Evolutionary conservation across 2,329 filamentous ascomycete genomes (phyloP), one percentile per base, ranked within the genome.

Genomic region (Alternaria triticimaculans): DNA sequence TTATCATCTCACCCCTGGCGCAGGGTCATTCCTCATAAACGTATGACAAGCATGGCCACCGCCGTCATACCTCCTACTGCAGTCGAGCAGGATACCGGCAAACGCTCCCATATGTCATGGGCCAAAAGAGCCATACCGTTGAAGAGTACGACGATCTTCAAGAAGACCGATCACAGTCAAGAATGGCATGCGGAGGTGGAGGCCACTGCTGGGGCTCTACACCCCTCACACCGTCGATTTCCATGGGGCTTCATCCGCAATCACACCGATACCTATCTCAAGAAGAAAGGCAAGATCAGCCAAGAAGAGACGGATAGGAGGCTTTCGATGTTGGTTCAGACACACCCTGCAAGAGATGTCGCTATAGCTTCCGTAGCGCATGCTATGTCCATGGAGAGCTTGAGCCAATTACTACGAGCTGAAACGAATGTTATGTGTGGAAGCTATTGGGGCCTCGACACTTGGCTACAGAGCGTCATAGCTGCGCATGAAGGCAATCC

Each of bases 311-410:
- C 58, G 5, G 73, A 77, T 50, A 58, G 70, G 18, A 65, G 70
- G 15, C 62, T 78, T 12, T 56, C 64, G 3, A 59, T 65, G 10
- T 54, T 78, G 30, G 69, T 78, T 21, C 60, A 72, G 14, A 58
- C 59, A 5, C 69, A 70, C 12, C 63, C 68, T 25, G 54, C 54
- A 12, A 70, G 63, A 64, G 75, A 78, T 44, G 59, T 78, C 9
- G 76, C 74, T 1, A 66, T 79, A 53, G 76, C 74, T 25, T 72
- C 77, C 6, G 70, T 68, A 26, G 74, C 73, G 23, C 67, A 76
- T 70, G 71, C 69, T 11, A 76, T 79, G 63, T 71, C 72, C 10
- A 67, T 71, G 25, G 58, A 63, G 7, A 68, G 70, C 14, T 30
- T 78, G 1, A 62, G 74, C 58, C 67, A 65, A 25, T 26, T 73